Evolutionary conservation across 345 rosid species (phyloP).

Genomic region (Camelina laxa): DNA sequence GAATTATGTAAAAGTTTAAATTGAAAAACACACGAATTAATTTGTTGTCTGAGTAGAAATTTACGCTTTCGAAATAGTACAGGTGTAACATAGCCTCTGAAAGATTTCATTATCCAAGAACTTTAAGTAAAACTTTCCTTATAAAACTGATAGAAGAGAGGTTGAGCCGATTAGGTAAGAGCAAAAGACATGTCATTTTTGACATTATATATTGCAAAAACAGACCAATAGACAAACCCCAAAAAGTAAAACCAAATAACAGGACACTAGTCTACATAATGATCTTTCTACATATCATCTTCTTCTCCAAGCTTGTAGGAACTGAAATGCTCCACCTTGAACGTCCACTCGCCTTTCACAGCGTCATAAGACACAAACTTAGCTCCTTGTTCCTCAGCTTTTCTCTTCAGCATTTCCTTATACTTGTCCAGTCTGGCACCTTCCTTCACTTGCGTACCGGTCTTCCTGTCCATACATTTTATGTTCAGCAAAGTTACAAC

Average conservation of each 20-base stretch:
- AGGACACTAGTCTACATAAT: not conserved
- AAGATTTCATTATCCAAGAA: not conserved
- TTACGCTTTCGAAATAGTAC: too few relatives aligned
- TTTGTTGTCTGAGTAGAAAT: too few relatives aligned
- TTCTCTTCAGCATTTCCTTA: slow-evolving; percentile 83
- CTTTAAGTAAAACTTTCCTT: not conserved
- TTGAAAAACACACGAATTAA: too few relatives aligned
- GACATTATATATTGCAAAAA: not conserved
- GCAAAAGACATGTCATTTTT: not conserved
- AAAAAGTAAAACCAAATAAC: not conserved
- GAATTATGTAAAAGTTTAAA: too few relatives aligned
- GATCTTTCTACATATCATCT: slow-evolving; percentile 44
- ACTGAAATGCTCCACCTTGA: slow-evolving; percentile 87
- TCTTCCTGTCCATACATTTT: slow-evolving; percentile 84
- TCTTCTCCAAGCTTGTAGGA: slow-evolving; percentile 61
- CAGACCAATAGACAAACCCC: not conserved
- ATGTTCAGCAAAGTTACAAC: slow-evolving; percentile 94
- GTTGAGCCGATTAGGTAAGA: not conserved
- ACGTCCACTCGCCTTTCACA: slow-evolving; percentile 86
- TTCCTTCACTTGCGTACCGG: slow-evolving; percentile 65
- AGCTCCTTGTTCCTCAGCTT: slow-evolving; percentile 90
- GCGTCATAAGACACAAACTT: slow-evolving; percentile 84
- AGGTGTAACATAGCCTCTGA: too few relatives aligned
- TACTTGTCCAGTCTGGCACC: slow-evolving; percentile 75
- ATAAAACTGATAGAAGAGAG: slow-evolving; percentile 36